Evolutionary conservation across 2,329 filamentous ascomycete genomes (phyloP).

Genomic region (Celoporthe dispersa): DNA sequence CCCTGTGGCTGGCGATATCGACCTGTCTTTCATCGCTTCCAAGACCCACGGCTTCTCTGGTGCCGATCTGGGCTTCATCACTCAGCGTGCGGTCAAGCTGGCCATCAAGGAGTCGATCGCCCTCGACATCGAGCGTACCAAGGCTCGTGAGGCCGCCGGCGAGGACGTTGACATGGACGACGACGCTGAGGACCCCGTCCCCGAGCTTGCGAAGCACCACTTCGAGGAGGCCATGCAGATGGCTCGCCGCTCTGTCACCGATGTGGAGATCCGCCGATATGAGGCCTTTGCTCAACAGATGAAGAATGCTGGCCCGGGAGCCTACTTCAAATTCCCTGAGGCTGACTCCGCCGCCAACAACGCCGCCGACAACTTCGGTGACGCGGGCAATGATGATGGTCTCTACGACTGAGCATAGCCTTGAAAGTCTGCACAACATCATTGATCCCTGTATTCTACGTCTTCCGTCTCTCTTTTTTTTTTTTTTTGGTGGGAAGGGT

Average conservation of each 20-base stretch:
- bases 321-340: conserved; percentile 96
- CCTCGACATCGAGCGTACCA: conserved; percentile 84
- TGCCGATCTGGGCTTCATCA: conserved; percentile 99
- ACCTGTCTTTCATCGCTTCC: conserved; percentile 88
- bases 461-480: conserved; percentile 35
- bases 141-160: conserved; percentile 84
- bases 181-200: conserved; percentile 87
- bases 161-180: conserved; percentile 84
- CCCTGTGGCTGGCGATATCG: conserved; percentile 83
- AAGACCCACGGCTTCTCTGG: conserved; percentile 99
- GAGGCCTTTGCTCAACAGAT: conserved; percentile 98
- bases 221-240: conserved; percentile 99
- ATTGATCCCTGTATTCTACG: conserved; percentile 50
- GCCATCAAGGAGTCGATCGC: conserved; percentile 97
- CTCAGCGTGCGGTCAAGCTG: conserved; percentile 97
- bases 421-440: conserved; percentile 29
- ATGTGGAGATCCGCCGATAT: conserved; percentile 97
- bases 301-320: conserved; percentile 96
- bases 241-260: conserved; percentile 89
- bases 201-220: conserved; percentile 92
- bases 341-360: conserved; percentile 69
- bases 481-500: conserved; percentile 28
- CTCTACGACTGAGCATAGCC: conserved; percentile 79
- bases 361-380: conserved; percentile 72
- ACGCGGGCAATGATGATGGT: conserved; percentile 92